phyloP scores from a whole-genome alignment of 1,284 basidiomycete species.

The Fistulinella staudtii region DNA sequence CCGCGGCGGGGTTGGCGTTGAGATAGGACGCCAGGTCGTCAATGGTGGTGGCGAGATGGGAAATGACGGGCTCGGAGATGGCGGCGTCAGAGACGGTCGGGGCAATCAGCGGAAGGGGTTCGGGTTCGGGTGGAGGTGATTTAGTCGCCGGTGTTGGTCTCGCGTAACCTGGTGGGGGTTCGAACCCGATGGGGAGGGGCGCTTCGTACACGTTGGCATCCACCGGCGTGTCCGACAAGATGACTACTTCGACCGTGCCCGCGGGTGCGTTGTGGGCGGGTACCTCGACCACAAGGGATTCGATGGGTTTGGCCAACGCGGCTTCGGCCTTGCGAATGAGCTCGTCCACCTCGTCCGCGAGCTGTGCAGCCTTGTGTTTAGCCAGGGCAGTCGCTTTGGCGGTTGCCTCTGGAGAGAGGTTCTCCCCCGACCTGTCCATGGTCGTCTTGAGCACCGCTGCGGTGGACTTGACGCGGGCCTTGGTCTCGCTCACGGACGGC shows the following conservation, averaged over 20 bases:
- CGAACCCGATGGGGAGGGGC: conserved; percentile 86
- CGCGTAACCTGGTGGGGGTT: conserved; percentile 84
- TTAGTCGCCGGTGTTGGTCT: conserved; percentile 49
- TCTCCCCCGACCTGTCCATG: conserved; percentile 41
- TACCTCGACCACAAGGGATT: conserved; percentile 27
- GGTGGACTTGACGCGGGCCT: conserved; percentile 47
- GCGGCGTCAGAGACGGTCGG: conserved; percentile 76
- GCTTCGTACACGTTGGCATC: conserved; percentile 56
- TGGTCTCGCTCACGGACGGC: conserved; percentile 36
- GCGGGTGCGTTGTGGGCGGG: too few species aligned
- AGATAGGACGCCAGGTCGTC: conserved; percentile 89
- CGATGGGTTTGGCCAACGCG: conserved; percentile 48
- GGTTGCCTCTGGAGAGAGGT: conserved; percentile 36
- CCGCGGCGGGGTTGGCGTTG: conserved; percentile 65
- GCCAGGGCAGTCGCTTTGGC: conserved; percentile 43
- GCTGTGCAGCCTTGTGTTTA: conserved; percentile 48
- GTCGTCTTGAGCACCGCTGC: conserved; percentile 49
- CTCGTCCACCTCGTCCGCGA: conserved; percentile 61
- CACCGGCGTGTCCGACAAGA: conserved; percentile 33
- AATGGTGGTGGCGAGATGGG: conserved; percentile 90
- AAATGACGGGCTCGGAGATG: conserved; percentile 81
- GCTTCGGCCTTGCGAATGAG: conserved; percentile 68
- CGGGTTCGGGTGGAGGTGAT: conserved; percentile 38
- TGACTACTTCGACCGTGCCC: conserved; percentile 21
- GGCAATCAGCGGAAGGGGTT: conserved; percentile 73